Evolutionary conservation across 2,329 filamentous ascomycete species (phyloP), one percentile per base, ranked within the genome.

Genomic region (Sphaceloma murrayae): DNA sequence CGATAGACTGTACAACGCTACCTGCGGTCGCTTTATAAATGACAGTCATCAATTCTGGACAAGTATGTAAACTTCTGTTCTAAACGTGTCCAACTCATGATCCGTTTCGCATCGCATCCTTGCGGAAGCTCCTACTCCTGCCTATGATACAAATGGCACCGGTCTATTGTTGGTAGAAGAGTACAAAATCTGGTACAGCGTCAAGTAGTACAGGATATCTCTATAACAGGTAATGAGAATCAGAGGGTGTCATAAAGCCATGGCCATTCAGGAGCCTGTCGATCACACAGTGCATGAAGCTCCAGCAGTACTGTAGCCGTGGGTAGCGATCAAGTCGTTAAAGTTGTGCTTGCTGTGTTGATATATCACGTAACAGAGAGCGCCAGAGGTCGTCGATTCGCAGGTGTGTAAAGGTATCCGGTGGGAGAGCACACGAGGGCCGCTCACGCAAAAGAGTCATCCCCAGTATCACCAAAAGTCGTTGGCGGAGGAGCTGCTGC

Each of bases 161-260:
- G 24, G 24, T 40, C 36, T 40, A 40, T 40, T n/a, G 36, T 40
- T 40, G 36, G 36, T 22, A 40, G 36, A 26, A 40, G 30, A 30
- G 30, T 18, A 24, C 36, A 30, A 26, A 29, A 11, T 30, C 14
- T 14, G 21, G 3, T 26, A 19, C 22, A 10, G n/a, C 17, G 21
- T 22, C 36, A 40, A 29, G 26, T 40, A 9, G 36, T 40, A 40
- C 36, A 40, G 36, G 33, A 36, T 36, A 40, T 40, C 24, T 40
- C 36, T 40, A 40, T 40, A 40, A 40, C 7, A 27, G 36, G 22
- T 18, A 16, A 16, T 14, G 9, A 17, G 21, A 22, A 40, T 27
- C 11, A 11, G 30, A 16, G 16, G 24, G 26, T 18, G 14, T 9
- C 11, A 13, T 40, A 22, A 40, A 30, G 16, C 36, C 17, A 22